A percentile compares a stretch with the other conserved stretches of the same genome.
phyloP scores from a whole-genome alignment of 202 grass and related monocot species.

The Schoenoplectus triqueter region DNA sequence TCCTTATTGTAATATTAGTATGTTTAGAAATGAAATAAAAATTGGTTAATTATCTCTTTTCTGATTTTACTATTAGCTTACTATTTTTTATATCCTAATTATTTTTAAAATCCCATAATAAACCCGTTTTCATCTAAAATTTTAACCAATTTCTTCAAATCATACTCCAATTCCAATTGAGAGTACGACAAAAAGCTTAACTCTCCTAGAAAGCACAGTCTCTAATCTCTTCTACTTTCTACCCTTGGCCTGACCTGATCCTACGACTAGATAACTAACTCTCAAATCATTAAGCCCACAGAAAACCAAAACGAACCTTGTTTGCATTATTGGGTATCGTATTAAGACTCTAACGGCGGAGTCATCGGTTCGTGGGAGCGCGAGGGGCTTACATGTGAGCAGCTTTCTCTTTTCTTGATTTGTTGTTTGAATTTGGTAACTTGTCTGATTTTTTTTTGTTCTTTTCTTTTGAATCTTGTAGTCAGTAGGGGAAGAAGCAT shows the following conservation, averaged over 20 bases:
- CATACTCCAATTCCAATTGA: too few relatives aligned
- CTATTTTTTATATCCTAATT: too few relatives aligned
- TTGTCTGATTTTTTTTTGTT: background rate
- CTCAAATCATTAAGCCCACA: conserved; percentile 45
- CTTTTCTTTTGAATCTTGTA: background rate
- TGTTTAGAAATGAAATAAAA: too few relatives aligned
- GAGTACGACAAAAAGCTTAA: background rate
- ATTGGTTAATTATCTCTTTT: too few relatives aligned
- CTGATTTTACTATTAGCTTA: too few relatives aligned
- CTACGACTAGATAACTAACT: background rate
- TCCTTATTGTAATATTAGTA: too few relatives aligned
- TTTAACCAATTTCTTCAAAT: background rate
- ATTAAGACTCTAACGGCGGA: background rate
- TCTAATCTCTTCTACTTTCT: conserved; percentile 36
- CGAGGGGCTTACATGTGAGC: background rate
- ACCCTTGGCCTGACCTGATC: conserved; percentile 23
- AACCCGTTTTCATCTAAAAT: too few relatives aligned
- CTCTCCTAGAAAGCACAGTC: conserved; percentile 53
- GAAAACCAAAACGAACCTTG: conserved; percentile 39
- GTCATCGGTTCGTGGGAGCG: background rate
- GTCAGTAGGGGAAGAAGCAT: background rate
- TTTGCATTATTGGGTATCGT: conserved; percentile 15
- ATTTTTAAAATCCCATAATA: too few relatives aligned
- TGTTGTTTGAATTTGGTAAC: conserved; percentile 24
- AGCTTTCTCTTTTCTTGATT: background rate